Evolutionary conservation across 192 early-diverging fungal genomes (phyloP).

Genomic region (Entomortierella beljakovae): DNA sequence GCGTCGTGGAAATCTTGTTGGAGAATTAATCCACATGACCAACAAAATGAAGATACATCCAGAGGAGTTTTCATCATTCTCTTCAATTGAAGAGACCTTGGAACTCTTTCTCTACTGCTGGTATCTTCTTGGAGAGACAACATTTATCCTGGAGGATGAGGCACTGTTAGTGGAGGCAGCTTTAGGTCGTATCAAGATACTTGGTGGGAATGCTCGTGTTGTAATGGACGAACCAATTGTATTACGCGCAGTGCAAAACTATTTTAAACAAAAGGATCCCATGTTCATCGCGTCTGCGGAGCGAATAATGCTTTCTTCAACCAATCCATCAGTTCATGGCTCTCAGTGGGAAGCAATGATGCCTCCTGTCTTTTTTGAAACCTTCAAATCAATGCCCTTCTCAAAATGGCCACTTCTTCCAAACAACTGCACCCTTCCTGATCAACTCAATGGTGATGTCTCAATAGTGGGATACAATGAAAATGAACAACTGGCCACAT

Average conservation of each 20-base stretch:
- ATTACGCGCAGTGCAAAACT: background rate
- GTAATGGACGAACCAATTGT: background rate
- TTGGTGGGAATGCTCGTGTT: background rate
- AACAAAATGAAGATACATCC: background rate
- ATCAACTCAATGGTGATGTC: background rate
- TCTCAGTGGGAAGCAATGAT: too few species aligned
- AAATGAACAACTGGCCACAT: too few species aligned
- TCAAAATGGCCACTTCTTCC: background rate
- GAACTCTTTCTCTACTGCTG: background rate
- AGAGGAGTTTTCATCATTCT: background rate
- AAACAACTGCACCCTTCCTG: background rate
- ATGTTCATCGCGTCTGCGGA: background rate
- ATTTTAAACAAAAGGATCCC: background rate
- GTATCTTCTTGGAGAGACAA: background rate
- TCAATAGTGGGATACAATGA: too few species aligned
- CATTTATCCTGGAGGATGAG: background rate
- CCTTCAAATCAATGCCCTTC: background rate
- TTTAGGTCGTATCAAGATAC: background rate
- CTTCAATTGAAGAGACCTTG: background rate
- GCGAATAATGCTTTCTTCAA: background rate
- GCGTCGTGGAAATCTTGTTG: too few species aligned
- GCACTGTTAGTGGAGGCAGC: background rate
- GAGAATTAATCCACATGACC: background rate
- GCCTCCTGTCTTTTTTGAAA: background rate
- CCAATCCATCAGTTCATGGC: background rate